phyloP scores from a whole-genome alignment of 441 rosid genomes.

The Brassica hybrid region DNA sequence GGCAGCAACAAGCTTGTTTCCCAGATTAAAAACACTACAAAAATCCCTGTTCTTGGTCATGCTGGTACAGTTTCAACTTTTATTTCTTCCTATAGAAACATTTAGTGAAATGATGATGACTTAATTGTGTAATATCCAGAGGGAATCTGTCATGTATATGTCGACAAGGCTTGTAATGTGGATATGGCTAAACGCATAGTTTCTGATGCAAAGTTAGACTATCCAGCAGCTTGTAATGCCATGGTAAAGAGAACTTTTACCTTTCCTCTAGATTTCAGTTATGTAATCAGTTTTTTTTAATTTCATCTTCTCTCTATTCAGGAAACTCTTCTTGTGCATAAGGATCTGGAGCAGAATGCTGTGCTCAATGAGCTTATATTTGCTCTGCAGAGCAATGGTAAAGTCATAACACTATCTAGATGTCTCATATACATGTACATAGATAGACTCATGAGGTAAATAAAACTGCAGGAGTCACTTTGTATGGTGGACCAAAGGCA shows the following conservation, averaged over 20 bases:
- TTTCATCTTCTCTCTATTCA: conserved; percentile 40
- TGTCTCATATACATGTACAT: neutral
- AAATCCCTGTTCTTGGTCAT: conserved; percentile 98
- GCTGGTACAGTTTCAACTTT: conserved; percentile 66
- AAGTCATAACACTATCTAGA: conserved; percentile 13
- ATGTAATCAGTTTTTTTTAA: neutral
- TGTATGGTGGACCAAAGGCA: conserved; percentile 88
- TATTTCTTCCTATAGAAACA: neutral
- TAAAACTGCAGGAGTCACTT: conserved; percentile 71
- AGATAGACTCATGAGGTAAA: conserved; percentile 5
- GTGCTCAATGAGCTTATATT: conserved; percentile 65
- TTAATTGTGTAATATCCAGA: conserved; percentile 49
- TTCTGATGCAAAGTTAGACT: conserved; percentile 91
- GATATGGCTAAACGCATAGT: conserved; percentile 86
- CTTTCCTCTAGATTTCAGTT: conserved; percentile 6
- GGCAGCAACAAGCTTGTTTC: conserved; percentile 98
- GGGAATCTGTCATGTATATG: conserved; percentile 96
- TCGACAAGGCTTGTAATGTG: conserved; percentile 86
- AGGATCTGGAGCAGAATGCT: conserved; percentile 70
- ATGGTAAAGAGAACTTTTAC: conserved; percentile 61
- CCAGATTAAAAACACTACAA: conserved; percentile 85
- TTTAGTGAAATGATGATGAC: neutral
- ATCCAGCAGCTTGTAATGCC: conserved; percentile 99
- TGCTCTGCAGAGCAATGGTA: conserved; percentile 76
- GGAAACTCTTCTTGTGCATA: conserved; percentile 98